Evolutionary conservation across 345 rosid genomes (phyloP), one percentile per base, ranked within the genome.

Genomic region (Combretum micranthum): DNA sequence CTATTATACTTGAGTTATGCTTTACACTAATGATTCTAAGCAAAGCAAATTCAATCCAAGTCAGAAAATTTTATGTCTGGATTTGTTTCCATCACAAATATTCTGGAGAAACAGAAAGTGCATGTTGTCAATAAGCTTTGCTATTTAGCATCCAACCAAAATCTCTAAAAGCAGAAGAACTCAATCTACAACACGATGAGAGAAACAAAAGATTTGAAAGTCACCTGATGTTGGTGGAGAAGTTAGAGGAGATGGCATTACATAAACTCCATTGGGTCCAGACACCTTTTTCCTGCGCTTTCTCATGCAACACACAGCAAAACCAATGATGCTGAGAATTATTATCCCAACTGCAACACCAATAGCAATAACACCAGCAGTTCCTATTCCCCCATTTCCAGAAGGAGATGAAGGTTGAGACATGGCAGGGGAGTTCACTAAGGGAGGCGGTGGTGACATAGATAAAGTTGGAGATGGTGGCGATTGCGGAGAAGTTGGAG

Each of bases 221-320:
- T 56, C 75, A 92, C 98, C 96, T 81, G 95, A 67, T 75, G 65
- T 72, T 25, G 86, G 61, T 56, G 88, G 77, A 62, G 95, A 78
- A 52, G 60, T 77, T 52, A 64, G 13, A 13, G 85, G 84, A 19
- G 96, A 77, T 9, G 96, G 90, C 80, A 79, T 70, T 46, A 77
- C 64, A 66, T 83, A 77, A 68, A 74, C 89, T 59, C 90, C 90
- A 56, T 71, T 72, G 26, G 68, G 71, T 54, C 73, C 49, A 53
- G 83, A 45, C 48, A 44, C 64, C 63, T 63, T 70, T 70, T 67
- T 88, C 73, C 80, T 83, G 37, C 75, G 72, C 77, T 72, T 86
- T 69, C 65, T 77, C 50, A 78, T 50, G 74, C 84, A 86, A 77
- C 86, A 88, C 42, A 75, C 50, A 64, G 69, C 57, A 62, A 81